Evolutionary conservation across 176 grass and related monocot genomes (phyloP).

Genomic region (Chrysopogon serrulatus): DNA sequence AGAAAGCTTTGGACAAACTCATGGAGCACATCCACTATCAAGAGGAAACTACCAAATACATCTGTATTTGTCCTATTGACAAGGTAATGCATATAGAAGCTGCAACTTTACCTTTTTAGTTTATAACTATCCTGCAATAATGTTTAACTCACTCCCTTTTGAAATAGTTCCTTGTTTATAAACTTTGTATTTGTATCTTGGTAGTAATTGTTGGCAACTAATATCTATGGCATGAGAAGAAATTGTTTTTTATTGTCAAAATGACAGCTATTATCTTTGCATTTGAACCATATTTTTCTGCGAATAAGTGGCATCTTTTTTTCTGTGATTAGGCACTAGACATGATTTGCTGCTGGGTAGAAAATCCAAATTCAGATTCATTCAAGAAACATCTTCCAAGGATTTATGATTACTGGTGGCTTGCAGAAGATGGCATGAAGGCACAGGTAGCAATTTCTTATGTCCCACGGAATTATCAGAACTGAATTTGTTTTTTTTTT

Average conservation of each 20-base stretch:
- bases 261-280: neutral
- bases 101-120: neutral
- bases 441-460: constrained; percentile 31
- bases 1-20: neutral
- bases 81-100: neutral
- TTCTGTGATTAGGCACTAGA: constrained; percentile 42
- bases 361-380: constrained; percentile 64
- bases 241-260: neutral
- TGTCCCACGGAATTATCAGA: neutral
- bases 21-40: neutral
- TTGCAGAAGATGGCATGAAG: neutral
- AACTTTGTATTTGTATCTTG: neutral
- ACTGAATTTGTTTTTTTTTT: neutral
- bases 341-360: constrained; percentile 54
- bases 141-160: neutral
- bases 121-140: neutral
- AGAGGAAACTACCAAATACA: neutral
- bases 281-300: neutral
- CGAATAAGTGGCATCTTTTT: neutral
- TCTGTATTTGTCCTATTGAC: neutral
- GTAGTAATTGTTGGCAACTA: neutral
- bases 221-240: neutral
- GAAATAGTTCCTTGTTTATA: neutral
- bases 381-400: constrained; percentile 59
- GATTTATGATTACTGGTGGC: constrained; percentile 22